A percentile compares a stretch with the other conserved stretches of the same genome.
Evolutionary conservation across 163 green algal genomes (phyloP).

Genomic region (Volvox carteri): DNA sequence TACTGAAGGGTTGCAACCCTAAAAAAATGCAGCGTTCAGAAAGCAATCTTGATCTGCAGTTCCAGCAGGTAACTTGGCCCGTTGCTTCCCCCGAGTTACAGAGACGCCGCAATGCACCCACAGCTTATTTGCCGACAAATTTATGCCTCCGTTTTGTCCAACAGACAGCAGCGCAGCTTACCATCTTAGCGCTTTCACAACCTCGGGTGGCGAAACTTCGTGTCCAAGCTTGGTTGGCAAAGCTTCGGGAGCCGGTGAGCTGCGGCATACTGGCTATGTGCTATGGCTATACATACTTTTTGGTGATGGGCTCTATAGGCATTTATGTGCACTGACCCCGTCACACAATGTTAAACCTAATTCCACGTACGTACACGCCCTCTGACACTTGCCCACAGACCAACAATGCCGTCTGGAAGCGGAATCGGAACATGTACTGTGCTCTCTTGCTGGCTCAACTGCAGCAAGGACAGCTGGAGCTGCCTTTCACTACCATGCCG

Average conservation of each 20-base stretch:
- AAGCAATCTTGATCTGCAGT: conserved; percentile 5
- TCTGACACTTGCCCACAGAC: conserved; percentile 33
- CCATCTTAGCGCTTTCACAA: conserved; percentile 22
- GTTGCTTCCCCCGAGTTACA: too few relatives aligned
- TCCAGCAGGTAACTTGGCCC: conserved; percentile 20
- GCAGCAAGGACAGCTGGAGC: conserved; percentile 60
- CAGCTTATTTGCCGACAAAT: too few relatives aligned
- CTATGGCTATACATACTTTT: too few relatives aligned
- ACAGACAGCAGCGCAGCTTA: conserved; percentile 23
- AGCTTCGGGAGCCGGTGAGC: conserved; percentile 44
- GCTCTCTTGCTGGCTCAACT: conserved; percentile 74
- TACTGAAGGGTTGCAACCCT: not conserved
- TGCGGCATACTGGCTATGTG: too few relatives aligned
- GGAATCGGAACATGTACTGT: conserved; percentile 75
- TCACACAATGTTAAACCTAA: too few relatives aligned
- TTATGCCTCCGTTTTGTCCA: not conserved
- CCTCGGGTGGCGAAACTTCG: conserved; percentile 24
- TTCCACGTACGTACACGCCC: not conserved
- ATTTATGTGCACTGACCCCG: too few relatives aligned
- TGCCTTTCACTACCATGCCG: conserved; percentile 66
- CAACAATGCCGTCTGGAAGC: conserved; percentile 73
- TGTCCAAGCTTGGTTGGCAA: conserved; percentile 31
- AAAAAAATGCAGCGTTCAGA: conserved; percentile 10
- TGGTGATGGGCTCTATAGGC: too few relatives aligned
- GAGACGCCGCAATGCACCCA: too few relatives aligned